These are phyloP conservation scores for Beverwykella pulmonaria DNA, from an alignment of 495 filamentous ascomycete species.

Conservation along the genomic window DNA sequence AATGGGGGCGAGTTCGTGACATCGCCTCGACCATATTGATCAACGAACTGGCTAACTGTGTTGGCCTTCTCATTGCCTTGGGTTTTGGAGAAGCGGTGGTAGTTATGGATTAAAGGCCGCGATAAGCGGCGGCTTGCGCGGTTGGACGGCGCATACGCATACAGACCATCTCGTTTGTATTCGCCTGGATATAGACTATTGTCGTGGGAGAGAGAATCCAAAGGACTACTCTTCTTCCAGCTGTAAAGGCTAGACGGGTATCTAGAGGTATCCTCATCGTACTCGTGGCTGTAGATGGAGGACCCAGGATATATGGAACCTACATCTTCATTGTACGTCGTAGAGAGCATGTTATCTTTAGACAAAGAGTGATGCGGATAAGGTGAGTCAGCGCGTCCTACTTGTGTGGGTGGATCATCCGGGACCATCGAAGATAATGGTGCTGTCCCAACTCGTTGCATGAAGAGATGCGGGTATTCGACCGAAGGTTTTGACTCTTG, in stretches of 20 bases:
- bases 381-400: background rate
- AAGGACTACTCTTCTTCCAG: conserved; percentile 18
- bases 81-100: conserved; percentile 10
- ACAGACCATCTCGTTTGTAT: conserved; percentile 7
- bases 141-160: conserved; percentile 2
- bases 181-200: conserved; percentile 1
- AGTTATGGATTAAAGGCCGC: conserved; percentile 11
- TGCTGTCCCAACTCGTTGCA: background rate
- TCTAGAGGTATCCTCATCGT: conserved; percentile 8
- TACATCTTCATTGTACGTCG: conserved; percentile 24
- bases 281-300: conserved; percentile 23
- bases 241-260: conserved; percentile 19
- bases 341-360: background rate
- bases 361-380: conserved; percentile 13
- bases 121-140: conserved; percentile 19
- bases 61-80: conserved; percentile 24
- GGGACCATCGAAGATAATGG: conserved; percentile 21
- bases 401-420: conserved; percentile 9
- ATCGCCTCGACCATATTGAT: conserved; percentile 17
- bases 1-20: background rate
- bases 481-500: background rate
- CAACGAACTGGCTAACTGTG: conserved; percentile 38
- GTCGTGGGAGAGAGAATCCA: background rate
- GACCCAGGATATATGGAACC: conserved; percentile 30
- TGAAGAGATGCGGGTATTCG: background rate